Evolutionary conservation across 805 yeast genomes (phyloP).

Genomic region (Torulaspora delbrueckii): DNA sequence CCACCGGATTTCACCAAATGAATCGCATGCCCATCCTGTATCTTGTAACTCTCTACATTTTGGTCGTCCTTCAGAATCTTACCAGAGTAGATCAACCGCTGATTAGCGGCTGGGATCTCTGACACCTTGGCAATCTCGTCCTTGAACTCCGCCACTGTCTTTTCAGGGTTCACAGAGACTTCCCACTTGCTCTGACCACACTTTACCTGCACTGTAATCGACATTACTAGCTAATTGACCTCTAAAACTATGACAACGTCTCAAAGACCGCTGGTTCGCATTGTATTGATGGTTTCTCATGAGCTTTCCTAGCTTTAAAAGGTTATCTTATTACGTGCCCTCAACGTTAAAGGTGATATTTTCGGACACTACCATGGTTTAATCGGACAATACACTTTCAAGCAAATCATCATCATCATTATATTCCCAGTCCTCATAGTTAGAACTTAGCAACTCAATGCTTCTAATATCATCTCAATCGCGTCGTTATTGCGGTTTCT

Average conservation of each 20-base stretch:
- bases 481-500: neutral
- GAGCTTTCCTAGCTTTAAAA: neutral
- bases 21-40: conserved; percentile 79
- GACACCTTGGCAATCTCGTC: conserved; percentile 54
- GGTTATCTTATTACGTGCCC: neutral
- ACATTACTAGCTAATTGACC: conserved; percentile 14
- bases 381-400: neutral
- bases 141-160: conserved; percentile 67
- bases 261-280: neutral
- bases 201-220: conserved; percentile 30
- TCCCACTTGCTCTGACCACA: conserved; percentile 79
- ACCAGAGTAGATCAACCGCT: conserved; percentile 89
- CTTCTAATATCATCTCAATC: neutral
- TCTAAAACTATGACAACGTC: neutral
- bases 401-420: neutral
- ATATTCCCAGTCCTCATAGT: neutral
- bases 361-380: neutral
- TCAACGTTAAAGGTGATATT: neutral
- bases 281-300: neutral
- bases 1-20: conserved; percentile 85
- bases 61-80: conserved; percentile 85
- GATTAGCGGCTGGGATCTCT: conserved; percentile 69
- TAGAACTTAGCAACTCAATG: neutral
- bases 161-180: conserved; percentile 47
- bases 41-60: conserved; percentile 66